These are phyloP conservation scores for Fistulinella prunicolor DNA, from an alignment of 768 basidiomycete genomes.

Conservation along the genomic window DNA sequence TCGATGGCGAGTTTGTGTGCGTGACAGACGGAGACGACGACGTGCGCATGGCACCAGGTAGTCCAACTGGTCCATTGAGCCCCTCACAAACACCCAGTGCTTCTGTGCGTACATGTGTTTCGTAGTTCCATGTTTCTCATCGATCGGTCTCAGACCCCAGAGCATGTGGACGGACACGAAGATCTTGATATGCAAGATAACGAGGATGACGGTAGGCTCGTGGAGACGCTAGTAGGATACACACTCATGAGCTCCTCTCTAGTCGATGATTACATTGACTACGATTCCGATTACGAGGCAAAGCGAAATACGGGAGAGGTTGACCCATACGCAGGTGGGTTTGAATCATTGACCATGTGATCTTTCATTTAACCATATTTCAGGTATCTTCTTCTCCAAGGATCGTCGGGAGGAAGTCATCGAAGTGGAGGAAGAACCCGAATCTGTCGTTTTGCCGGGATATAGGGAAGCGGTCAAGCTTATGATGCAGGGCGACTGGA, in stretches of 20 bases:
- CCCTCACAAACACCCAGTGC: constrained; percentile 26
- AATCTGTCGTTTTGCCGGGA: constrained; percentile 42
- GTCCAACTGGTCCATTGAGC: constrained; percentile 24
- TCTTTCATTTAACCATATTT: constrained; percentile 4
- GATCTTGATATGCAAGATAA: constrained; percentile 46
- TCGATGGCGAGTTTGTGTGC: constrained; percentile 81
- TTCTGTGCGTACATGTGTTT: constrained; percentile 16
- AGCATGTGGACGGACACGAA: constrained; percentile 50
- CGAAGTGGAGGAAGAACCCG: constrained; percentile 82
- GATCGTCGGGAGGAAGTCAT: constrained; percentile 89
- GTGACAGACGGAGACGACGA: constrained; percentile 54
- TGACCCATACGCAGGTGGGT: constrained; percentile 85
- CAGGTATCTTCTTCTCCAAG: constrained; percentile 94
- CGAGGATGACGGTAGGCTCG: constrained; percentile 48
- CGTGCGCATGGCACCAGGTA: constrained; percentile 41
- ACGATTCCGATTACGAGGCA: constrained; percentile 75
- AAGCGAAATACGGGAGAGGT: constrained; percentile 51
- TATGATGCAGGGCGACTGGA: constrained; percentile 91
- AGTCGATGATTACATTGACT: constrained; percentile 68
- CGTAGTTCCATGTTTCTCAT: neutral
- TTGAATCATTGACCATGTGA: neutral
- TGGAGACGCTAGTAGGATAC: neutral
- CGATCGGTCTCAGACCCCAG: constrained; percentile 50
- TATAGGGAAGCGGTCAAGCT: constrained; percentile 53
- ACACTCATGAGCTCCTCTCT: constrained; percentile 12